Percentiles rank a stretch among this genome's conserved stretches.
These are phyloP conservation scores for Chalciporus piperatus DNA, from an alignment of 768 basidiomycete genomes.

Conservation along the genomic window DNA sequence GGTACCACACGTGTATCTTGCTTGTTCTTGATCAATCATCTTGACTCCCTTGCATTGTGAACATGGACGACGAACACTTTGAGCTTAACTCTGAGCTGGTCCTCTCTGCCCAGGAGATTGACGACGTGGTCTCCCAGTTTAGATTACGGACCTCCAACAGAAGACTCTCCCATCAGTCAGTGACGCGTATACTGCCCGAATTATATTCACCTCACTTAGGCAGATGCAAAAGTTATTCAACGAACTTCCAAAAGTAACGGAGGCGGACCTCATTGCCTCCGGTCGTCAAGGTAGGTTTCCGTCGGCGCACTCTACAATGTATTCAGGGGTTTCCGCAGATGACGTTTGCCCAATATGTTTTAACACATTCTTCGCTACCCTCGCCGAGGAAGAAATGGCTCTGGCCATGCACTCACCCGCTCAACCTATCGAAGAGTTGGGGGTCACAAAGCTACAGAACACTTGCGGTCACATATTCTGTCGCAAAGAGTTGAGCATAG, in stretches of 20 bases:
- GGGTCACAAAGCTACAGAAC: constrained; percentile 59
- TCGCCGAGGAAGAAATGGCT: constrained; percentile 75
- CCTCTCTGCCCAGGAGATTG: constrained; percentile 28
- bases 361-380: constrained; percentile 59
- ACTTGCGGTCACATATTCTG: constrained; percentile 75
- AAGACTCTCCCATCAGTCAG: constrained; percentile 28
- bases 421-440: constrained; percentile 62
- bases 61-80: constrained; percentile 23
- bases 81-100: constrained; percentile 6
- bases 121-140: constrained; percentile 31
- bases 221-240: constrained; percentile 40
- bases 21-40: not conserved
- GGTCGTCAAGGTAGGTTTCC: constrained; percentile 44
- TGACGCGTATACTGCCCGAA: not conserved
- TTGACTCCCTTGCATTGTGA: not conserved
- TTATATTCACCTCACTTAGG: constrained; percentile 21
- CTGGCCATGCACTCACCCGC: constrained; percentile 78
- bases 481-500: constrained; percentile 64
- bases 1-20: constrained; percentile 5
- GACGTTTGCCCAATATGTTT: constrained; percentile 75
- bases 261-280: constrained; percentile 44
- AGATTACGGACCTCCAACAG: constrained; percentile 20
- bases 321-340: constrained; percentile 40
- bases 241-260: constrained; percentile 48
- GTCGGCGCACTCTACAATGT: not conserved